phyloP scores from a whole-genome alignment of 176 grass and related monocot genomes.

The Canna indica region DNA sequence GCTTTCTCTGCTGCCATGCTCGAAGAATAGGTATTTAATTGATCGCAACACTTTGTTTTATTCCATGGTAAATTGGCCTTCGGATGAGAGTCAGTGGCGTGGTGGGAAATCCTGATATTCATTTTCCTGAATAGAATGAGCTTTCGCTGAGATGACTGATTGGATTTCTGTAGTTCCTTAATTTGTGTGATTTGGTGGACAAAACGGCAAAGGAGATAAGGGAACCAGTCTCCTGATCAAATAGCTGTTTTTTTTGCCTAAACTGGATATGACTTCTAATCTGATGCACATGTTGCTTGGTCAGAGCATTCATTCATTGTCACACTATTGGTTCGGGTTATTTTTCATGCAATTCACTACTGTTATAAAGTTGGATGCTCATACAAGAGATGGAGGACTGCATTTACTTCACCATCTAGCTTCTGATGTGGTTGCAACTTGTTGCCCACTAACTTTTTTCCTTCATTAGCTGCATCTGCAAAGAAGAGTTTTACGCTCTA shows the following conservation, averaged over 20 bases:
- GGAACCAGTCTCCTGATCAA: not conserved
- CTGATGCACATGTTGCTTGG: no score
- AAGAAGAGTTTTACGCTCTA: not conserved
- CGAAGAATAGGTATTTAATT: slow-evolving; percentile 1
- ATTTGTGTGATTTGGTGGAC: no score
- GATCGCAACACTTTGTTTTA: no score
- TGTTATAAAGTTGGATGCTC: not conserved
- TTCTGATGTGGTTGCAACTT: not conserved
- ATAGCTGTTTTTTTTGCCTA: not conserved
- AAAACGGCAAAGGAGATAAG: no score
- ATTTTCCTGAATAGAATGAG: no score
- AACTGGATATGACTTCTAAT: not conserved
- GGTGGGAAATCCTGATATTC: no score
- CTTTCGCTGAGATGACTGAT: no score
- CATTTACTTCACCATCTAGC: not conserved
- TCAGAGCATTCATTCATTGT: no score
- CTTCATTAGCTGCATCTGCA: not conserved
- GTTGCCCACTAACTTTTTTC: no score
- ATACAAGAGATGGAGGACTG: not conserved
- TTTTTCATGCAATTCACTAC: not conserved
- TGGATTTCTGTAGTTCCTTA: no score
- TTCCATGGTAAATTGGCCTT: no score
- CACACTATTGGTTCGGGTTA: not conserved
- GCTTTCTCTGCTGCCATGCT: not conserved
- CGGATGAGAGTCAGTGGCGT: no score